A percentile compares a stretch with the other conserved stretches of the same genome.
phyloP scores from a whole-genome alignment of 306 rosid genomes.

The Fragaria nilgerrensis region DNA sequence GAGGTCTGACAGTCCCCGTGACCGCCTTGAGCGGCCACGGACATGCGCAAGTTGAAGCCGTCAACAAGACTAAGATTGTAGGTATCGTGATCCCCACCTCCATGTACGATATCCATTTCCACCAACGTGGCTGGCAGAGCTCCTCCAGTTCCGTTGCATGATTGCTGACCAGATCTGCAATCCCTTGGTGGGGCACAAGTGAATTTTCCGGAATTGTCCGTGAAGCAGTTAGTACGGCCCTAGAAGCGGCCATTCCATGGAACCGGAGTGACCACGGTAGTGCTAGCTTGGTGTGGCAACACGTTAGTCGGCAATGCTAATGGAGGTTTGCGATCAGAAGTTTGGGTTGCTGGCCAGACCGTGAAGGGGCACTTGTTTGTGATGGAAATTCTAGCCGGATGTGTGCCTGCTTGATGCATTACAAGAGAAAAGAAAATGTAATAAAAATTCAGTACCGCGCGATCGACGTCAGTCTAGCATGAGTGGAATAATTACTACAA shows the following conservation, averaged over 20 bases:
- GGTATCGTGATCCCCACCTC: conserved; percentile 12
- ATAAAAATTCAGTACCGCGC: background rate
- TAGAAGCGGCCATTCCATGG: conserved; percentile 63
- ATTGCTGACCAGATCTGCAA: conserved; percentile 22
- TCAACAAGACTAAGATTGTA: conserved; percentile 32
- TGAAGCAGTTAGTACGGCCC: no score
- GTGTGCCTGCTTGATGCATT: conserved; percentile 17
- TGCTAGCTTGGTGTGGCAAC: no score
- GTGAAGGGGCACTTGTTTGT: conserved; percentile 39
- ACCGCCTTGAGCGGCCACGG: conserved; percentile 18
- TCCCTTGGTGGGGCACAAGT: conserved; percentile 43
- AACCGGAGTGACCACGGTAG: background rate
- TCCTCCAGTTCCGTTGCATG: conserved; percentile 18
- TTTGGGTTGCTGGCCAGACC: no score
- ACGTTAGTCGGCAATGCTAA: no score
- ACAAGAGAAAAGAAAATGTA: no score
- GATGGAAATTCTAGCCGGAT: conserved; percentile 34
- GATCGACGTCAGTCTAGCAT: no score
- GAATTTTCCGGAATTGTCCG: no score
- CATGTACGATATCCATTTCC: conserved; percentile 5
- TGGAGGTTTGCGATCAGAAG: no score
- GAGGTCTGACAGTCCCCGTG: conserved; percentile 10
- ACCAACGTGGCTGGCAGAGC: conserved; percentile 9
- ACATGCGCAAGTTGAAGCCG: conserved; percentile 11
- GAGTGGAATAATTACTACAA: no score